Conservation (phyloP, 768 basidiomycete genomes). For the Agaricus subrufescens region DNA sequence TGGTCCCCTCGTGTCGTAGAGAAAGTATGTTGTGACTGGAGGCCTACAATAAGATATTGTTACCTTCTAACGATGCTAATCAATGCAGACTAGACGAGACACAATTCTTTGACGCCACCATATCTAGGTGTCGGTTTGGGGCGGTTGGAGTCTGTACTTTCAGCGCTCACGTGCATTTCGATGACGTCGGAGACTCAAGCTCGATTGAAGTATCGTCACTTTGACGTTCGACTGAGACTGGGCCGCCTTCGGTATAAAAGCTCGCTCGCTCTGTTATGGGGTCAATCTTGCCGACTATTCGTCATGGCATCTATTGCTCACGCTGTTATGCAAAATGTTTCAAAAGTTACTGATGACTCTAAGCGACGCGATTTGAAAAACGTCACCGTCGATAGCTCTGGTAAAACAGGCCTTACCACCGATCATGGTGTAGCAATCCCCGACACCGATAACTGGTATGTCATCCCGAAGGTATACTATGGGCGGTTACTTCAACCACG, state of each 20-base stretch:
- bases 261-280: not conserved
- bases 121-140: too few relatives aligned
- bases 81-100: too few relatives aligned
- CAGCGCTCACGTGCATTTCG: too few relatives aligned
- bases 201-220: too few relatives aligned
- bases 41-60: too few relatives aligned
- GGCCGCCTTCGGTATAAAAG: not conserved
- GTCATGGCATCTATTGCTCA: conserved; percentile 19
- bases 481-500: not conserved
- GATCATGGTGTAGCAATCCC: conserved; percentile 56
- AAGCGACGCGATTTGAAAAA: conserved; percentile 30
- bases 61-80: too few relatives aligned
- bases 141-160: too few relatives aligned
- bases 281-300: conserved; percentile 15
- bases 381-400: conserved; percentile 26
- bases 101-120: too few relatives aligned
- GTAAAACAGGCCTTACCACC: conserved; percentile 42
- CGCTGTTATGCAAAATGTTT: conserved; percentile 22
- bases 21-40: too few relatives aligned
- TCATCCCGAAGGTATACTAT: conserved; percentile 1
- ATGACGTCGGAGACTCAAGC: conserved; percentile 9
- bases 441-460: conserved; percentile 65
- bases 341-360: conserved; percentile 20
- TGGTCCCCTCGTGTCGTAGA: too few relatives aligned
- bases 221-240: not conserved